Evolutionary conservation across 441 rosid genomes (phyloP).

Genomic region (Populus hybrid): DNA sequence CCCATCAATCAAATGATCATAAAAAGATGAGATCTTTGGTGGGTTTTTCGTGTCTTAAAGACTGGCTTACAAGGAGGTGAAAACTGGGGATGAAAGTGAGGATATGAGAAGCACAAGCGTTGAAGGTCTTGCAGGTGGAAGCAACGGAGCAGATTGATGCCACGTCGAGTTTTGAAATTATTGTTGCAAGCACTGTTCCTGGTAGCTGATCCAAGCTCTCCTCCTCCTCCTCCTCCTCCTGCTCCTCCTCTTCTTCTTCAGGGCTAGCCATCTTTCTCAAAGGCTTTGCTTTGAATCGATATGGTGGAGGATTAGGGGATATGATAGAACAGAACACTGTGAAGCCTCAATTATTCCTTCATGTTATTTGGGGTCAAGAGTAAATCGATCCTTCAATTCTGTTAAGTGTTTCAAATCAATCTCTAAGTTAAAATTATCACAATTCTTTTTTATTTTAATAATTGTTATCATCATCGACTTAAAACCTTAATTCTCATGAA

Average conservation of each 20-base stretch:
- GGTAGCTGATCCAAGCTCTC: constrained; percentile 62
- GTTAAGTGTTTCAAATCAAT: too few species aligned
- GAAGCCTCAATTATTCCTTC: not conserved
- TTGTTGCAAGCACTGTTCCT: constrained; percentile 53
- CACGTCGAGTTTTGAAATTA: constrained; percentile 74
- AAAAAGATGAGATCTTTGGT: not conserved
- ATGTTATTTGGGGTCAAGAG: not conserved
- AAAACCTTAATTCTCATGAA: too few species aligned
- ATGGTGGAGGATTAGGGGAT: not conserved
- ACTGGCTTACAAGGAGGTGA: constrained; percentile 54
- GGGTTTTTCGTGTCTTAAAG: not conserved
- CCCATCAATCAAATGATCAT: not conserved
- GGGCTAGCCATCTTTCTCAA: constrained; percentile 17
- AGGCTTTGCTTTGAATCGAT: not conserved
- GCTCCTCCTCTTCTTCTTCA: constrained; percentile 16
- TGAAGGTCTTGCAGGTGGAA: constrained; percentile 57
- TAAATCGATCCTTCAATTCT: not conserved
- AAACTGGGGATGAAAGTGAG: constrained; percentile 72
- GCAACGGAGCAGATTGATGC: constrained; percentile 72
- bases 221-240: too few species aligned
- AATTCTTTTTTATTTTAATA: too few species aligned
- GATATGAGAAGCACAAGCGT: constrained; percentile 55
- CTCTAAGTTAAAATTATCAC: not conserved
- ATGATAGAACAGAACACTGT: not conserved
- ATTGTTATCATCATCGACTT: not conserved